Percentiles rank a stretch among this genome's conserved stretches.
Evolutionary conservation across 306 rosid species (phyloP).

Genomic region (Prunus mira): DNA sequence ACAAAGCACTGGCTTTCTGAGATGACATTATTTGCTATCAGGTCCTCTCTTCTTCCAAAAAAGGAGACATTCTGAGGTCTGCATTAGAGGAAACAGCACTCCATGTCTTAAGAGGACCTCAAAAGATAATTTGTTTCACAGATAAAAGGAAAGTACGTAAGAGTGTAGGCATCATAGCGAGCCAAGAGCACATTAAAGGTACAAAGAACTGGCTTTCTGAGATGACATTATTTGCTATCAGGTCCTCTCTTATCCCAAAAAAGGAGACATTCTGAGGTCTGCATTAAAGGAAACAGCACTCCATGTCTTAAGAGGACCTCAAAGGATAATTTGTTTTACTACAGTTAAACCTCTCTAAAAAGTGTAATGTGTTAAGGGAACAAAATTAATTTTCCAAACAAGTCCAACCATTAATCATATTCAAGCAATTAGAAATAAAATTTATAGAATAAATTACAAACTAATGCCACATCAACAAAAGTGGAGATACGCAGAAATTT

Average conservation of each 20-base stretch:
- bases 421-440: not conserved
- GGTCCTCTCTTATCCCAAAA: not conserved
- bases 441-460: not conserved
- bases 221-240: not conserved
- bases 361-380: not conserved
- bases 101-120: not conserved
- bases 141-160: not conserved
- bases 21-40: not conserved
- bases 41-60: not conserved
- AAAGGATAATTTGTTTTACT: not conserved
- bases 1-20: conserved; percentile 7
- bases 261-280: not conserved
- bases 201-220: not conserved
- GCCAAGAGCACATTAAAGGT: not conserved
- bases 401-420: not conserved
- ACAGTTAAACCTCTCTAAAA: not conserved
- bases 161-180: not conserved
- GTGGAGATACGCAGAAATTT: not conserved
- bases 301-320: not conserved
- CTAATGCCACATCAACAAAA: not conserved
- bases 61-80: not conserved
- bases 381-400: not conserved
- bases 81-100: not conserved
- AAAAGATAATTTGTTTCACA: not conserved
- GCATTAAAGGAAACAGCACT: not conserved